Evolutionary conservation across 2,329 filamentous ascomycete species (phyloP).

Genomic region (Aspergillus carbonarius): DNA sequence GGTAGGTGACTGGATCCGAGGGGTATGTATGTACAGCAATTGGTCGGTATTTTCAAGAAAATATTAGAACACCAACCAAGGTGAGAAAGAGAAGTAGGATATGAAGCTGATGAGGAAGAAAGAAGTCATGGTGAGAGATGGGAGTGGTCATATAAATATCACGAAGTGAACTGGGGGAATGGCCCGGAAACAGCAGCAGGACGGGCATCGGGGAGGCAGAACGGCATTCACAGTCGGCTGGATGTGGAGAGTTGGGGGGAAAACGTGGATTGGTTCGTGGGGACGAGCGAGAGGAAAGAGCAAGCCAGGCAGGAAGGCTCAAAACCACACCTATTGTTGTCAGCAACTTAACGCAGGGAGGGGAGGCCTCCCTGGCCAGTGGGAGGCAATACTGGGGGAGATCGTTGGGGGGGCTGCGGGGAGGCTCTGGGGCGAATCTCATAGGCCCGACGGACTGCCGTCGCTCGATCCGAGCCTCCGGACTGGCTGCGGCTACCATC

Average conservation of each 20-base stretch:
- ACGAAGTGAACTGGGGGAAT: constrained; percentile 11
- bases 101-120: background rate
- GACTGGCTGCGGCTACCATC: constrained; percentile 20
- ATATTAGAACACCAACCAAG: background rate
- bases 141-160: constrained; percentile 30
- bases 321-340: background rate
- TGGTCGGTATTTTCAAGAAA: background rate
- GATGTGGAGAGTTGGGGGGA: constrained; percentile 18
- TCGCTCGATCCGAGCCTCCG: constrained; percentile 24
- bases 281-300: background rate
- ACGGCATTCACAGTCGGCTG: constrained; percentile 39
- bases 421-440: constrained; percentile 1
- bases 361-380: constrained; percentile 1
- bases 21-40: background rate
- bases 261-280: constrained; percentile 7
- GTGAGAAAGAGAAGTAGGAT: background rate
- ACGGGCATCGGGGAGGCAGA: constrained; percentile 28
- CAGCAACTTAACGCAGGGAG: background rate
- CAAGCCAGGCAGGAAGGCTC: background rate
- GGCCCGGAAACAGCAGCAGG: constrained; percentile 20
- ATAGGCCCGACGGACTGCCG: constrained; percentile 23
- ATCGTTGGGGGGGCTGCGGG: constrained; percentile 9
- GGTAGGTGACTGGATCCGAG: background rate
- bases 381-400: background rate
- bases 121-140: constrained; percentile 18